Evolutionary conservation across 345 rosid genomes (phyloP).

Genomic region (Eucalyptus regnans): DNA sequence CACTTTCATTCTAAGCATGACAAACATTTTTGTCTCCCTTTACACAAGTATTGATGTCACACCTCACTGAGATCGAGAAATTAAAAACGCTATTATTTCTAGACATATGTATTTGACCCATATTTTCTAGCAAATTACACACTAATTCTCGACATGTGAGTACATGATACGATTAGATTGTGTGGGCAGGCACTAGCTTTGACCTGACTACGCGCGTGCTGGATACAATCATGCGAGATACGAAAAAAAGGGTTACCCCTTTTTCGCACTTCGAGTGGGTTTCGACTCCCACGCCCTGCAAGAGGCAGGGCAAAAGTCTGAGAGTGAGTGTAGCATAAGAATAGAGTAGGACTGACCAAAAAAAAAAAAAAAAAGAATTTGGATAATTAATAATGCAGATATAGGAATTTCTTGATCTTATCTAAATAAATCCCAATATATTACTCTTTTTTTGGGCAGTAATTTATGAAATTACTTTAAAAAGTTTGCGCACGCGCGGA

Average conservation of each 20-base stretch:
- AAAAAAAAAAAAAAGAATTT: no score
- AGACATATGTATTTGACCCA: no score
- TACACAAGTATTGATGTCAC: neutral
- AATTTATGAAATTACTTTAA: neutral
- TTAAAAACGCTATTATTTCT: no score
- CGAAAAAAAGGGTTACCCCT: fast-evolving
- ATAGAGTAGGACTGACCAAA: no score
- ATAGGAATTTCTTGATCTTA: neutral
- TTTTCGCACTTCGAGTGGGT: neutral
- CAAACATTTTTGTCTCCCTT: neutral
- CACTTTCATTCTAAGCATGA: neutral
- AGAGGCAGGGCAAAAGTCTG: no score
- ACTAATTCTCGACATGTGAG: fast-evolving
- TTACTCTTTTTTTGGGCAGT: neutral
- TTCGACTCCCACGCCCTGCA: no score
- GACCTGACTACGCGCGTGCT: neutral
- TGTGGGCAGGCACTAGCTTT: no score
- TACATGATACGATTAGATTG: neutral
- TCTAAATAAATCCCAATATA: neutral
- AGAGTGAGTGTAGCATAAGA: no score
- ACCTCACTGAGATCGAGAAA: neutral
- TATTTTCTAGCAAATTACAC: no score
- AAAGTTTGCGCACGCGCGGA: neutral
- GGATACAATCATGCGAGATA: neutral
- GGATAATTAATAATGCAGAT: neutral